Evolutionary conservation across 768 basidiomycete genomes (phyloP).

Genomic region (Russula brevipes): DNA sequence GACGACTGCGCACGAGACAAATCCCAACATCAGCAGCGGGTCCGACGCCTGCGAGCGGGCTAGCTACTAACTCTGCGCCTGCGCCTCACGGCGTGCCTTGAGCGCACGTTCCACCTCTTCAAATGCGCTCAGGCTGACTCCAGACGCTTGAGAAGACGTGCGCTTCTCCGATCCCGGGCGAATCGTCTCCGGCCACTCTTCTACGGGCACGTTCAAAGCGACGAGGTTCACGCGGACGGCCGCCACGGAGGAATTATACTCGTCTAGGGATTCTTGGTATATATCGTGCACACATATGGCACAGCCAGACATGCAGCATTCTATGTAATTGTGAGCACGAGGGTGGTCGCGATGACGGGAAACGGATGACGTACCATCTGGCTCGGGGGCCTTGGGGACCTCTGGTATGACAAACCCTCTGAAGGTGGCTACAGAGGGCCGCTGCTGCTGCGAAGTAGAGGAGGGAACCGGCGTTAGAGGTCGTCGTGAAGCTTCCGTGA

Average conservation of each 20-base stretch:
- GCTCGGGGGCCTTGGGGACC: slow-evolving; percentile 54
- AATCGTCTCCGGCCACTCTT: slow-evolving; percentile 62
- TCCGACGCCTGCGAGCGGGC: slow-evolving; percentile 7
- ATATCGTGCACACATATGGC: slow-evolving; percentile 88
- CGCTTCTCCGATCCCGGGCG: slow-evolving; percentile 27
- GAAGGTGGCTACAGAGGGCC: slow-evolving; percentile 34
- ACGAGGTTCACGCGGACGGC: slow-evolving; percentile 48
- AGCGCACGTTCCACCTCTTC: slow-evolving; percentile 63
- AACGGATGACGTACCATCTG: slow-evolving; percentile 51
- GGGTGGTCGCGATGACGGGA: not conserved
- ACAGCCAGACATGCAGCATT: slow-evolving; percentile 95
- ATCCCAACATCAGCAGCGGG: slow-evolving; percentile 15
- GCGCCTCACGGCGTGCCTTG: slow-evolving; percentile 39
- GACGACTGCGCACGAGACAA: not conserved
- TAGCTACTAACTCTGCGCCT: slow-evolving; percentile 18
- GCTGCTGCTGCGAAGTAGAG: slow-evolving; percentile 6
- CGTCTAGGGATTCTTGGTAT: slow-evolving; percentile 66
- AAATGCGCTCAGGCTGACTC: slow-evolving; percentile 55
- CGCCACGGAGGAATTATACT: slow-evolving; percentile 53
- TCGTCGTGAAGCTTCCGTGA: slow-evolving; percentile 17
- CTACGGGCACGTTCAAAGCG: slow-evolving; percentile 44
- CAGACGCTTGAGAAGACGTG: slow-evolving; percentile 25
- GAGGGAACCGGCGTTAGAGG: slow-evolving; percentile 11
- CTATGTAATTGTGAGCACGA: slow-evolving; percentile 35
- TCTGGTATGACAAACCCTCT: slow-evolving; percentile 55